Evolutionary conservation across 345 rosid genomes (phyloP), one percentile per base, ranked within the genome.

Genomic region (Brassica carinata): DNA sequence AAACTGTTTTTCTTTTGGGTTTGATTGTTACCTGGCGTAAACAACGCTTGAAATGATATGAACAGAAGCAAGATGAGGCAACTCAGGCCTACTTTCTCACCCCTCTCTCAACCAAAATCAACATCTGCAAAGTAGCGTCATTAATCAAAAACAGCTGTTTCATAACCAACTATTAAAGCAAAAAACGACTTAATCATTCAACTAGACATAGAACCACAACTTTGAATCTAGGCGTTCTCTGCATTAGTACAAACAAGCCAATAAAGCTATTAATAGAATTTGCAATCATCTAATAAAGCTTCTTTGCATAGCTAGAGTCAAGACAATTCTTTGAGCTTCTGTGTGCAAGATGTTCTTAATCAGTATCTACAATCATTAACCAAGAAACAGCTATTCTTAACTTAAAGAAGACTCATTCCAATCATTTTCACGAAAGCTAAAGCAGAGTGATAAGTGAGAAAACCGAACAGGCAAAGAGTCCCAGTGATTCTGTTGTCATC

Each of bases 21-120:
- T 66, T 17, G 79, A 72, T 73, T n/a, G 89, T 67, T 81, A 94
- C 98, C 96, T 90, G 81, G 92, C 91, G 82, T 92, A 92, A 77
- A 72, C 83, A 19, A 79, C 30, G 38, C 94, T 88, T 67, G 82
- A 36, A 86, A 70, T 34, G 92, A 87, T 77, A 86, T 9, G 13
- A 86, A 59, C 29, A 89, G 72, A 26, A 90, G 91, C 77, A 87
- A 87, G 68, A 83, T 75, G 53, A 90, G 82, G 85, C 89, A 89
- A 72, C 86, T 79, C 8, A 89, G 64, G 79, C 98, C 94, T 29
- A 85, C 78, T 81, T 63, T 84, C 69, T 85, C 86, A 48, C 94
- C 97, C 66, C 88, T 83, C 96, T 92, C 88, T 94, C 98, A 75
- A 89, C 90, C 70, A 92, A 18, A 87, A 92, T 86, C 96, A 89